Percentiles rank a stretch among this genome's conserved stretches.
Evolutionary conservation across 2,329 filamentous ascomycete genomes (phyloP).

Genomic region (Ophiostoma sp.): DNA sequence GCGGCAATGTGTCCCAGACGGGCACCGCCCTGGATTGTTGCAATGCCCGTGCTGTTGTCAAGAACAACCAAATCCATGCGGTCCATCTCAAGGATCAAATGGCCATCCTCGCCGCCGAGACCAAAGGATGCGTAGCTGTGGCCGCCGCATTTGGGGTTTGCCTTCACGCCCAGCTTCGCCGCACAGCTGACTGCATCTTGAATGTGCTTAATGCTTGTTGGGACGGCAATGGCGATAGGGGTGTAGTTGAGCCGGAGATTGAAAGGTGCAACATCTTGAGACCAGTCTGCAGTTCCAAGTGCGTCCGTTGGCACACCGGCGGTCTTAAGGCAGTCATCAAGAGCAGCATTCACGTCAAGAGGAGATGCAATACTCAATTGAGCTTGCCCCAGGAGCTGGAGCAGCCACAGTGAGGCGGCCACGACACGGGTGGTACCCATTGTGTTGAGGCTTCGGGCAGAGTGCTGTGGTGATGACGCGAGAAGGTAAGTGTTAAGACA

Average conservation of each 20-base stretch:
- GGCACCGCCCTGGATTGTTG: slow-evolving; percentile 50
- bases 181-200: slow-evolving; percentile 51
- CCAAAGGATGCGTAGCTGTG: slow-evolving; percentile 54
- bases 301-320: slow-evolving; percentile 34
- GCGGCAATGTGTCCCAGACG: slow-evolving; percentile 50
- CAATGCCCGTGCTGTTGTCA: slow-evolving; percentile 43
- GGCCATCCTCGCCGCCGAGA: slow-evolving; percentile 50
- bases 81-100: slow-evolving; percentile 50
- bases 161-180: slow-evolving; percentile 43
- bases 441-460: neutral
- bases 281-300: slow-evolving; percentile 32
- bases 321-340: slow-evolving; percentile 35
- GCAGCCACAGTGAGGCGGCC: slow-evolving; percentile 12
- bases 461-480: neutral
- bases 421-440: slow-evolving; percentile 3
- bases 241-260: slow-evolving; percentile 34
- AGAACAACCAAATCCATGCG: slow-evolving; percentile 46
- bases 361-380: slow-evolving; percentile 24
- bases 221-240: slow-evolving; percentile 47
- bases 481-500: neutral
- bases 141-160: slow-evolving; percentile 52
- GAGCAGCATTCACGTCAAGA: slow-evolving; percentile 36
- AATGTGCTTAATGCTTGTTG: slow-evolving; percentile 45
- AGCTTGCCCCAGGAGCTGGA: slow-evolving; percentile 16
- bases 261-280: slow-evolving; percentile 34